Evolutionary conservation across 768 basidiomycete species (phyloP), one percentile per base, ranked within the genome.

Genomic region (Leccinum fibrillosum): DNA sequence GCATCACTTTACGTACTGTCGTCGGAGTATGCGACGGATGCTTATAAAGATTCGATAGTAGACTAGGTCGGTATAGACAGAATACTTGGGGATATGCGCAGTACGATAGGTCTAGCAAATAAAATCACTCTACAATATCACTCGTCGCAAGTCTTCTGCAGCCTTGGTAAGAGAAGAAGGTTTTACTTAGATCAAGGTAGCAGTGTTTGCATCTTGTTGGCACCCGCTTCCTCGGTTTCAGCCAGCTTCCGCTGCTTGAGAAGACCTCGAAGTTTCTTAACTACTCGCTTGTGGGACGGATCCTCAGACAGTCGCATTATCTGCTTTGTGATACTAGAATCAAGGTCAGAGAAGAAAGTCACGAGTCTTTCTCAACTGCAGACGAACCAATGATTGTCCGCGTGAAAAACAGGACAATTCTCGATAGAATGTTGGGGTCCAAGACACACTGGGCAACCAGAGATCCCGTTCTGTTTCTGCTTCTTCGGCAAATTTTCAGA

Each of bases 341-440:
- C 54, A 56, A 45, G 25, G 59, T 59, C 63, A 66, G 58, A 54
- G 32, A 49, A 25, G 11, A 12, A 21, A 19, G 3, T 32, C 11
- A 12, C 32, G 11, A 42, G 21, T 30, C 21, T 35, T 13, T 50
- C 35, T 54, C 17, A 28, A 42, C 28, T 42, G 57, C 54, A 37
- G n/a, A 55, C 65, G 48, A 61, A 88, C 88, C 82, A 86, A 55
- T 75, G 71, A 1, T 82, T 74, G 2, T 87, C 89, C 53, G 76
- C 74, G 6, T 58, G 59, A 3, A 86, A 77, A 23, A 82, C 65
- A 15, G 86, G 81, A 65, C 90, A 92, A 26, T 79, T 76, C 65
- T 81, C 77, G 10, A 82, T 60, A 21, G 75, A 58, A 68, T 86
- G 86, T 42, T 72, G 68, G 42, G 79, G 73, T 4, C 71, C 60